Base-by-base conservation (phyloP, 192 early-diverging fungal genomes). In the Funneliformis geosporum region DNA sequence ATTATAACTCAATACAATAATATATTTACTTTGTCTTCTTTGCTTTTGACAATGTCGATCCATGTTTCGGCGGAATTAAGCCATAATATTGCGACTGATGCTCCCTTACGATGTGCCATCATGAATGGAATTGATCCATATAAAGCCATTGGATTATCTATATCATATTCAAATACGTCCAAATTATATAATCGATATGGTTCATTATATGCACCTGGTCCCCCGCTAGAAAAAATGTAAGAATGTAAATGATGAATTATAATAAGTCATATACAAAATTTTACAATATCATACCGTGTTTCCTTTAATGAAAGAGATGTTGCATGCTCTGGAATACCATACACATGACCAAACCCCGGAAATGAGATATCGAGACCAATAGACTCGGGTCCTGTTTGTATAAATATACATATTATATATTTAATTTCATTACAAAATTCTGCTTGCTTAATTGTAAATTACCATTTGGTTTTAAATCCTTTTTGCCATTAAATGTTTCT, bases 151-250 rank as follows among this genome's bases (percentile, higher is more conserved):
- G 97, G 96, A 79, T 88, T 96, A 88, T 99, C 95, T 28, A 94
- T 72, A 28, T 93, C 92, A 88, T 98, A 97, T 86, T 99, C 98
- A 85, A 99, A 99, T 28, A 99, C 97, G 79, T 99, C 98, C 76
- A 97, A 85, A 82, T 99, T 99, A 84, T 97, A 99, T 50, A 99
- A 84, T 33, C 98, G 89, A 85, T 98, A 99, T 8, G 98, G 98
- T 69, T 98, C 96, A 21, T 82, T 85, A 82, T 99, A 99, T 7
- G 88, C 86, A 42, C 87, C 90, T 18, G 85, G 86, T 11, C 83
- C 83, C 72, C 96, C 91, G 44, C 89, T 84, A 80, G 23, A 69
- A 69, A 39, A n/a, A 60, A 55, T 47, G 28, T 12, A 55, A 80
- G 33, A 60, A 28, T 72, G 6, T 21, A 50, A 25, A n/a, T 14